Evolutionary conservation across 768 basidiomycete genomes (phyloP), one percentile per base, ranked within the genome.

Genomic region (Tricholoma hemisulphureum): DNA sequence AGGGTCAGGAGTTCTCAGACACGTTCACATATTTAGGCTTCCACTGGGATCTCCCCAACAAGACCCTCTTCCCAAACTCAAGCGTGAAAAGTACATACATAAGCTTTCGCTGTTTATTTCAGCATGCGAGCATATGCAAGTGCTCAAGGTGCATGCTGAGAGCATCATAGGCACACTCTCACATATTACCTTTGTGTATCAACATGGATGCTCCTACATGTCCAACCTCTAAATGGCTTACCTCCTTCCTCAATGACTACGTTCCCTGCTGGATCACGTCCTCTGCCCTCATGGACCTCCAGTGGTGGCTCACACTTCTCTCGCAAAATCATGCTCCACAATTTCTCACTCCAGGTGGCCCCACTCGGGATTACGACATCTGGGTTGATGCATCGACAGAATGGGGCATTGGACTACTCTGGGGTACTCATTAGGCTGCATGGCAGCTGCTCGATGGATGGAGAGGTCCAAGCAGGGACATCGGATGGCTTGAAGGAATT

Each of bases 181-280:
- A 68, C 37, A 68, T 71, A 14, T 67, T 67, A 46, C 62, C 50
- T 13, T 62, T 63, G 5, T 73, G 68, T 70, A 67, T 67, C 11
- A 16, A 8, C 46, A 32, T 35, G 54, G 59, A 28, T 45, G 41
- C 13, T 58, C 60, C 21, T 50, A 58, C 29, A 49, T 61, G 20
- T 52, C 60, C 41, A 34, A 34, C n/a, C 53, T 64, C 34, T 64
- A 14, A 16, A 26, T 61, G 58, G 18, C 28, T 51, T n/a, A 32
- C 43, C 2, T 23, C 29, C 28, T 51, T 51, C 28, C 26, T 51
- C 29, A 39, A 46, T 39, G 23, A 56, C n/a, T 62, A 32, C 20
- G 18, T 48, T 14, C 46, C 48, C 3, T 31, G 39, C 16, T 65
- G 23, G 20, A 45, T 57, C 20, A 46, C 43, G 5, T 31, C 45